These are phyloP conservation scores for Hygrocybe punicea DNA, from an alignment of 768 basidiomycete genomes.

Conservation along the genomic window DNA sequence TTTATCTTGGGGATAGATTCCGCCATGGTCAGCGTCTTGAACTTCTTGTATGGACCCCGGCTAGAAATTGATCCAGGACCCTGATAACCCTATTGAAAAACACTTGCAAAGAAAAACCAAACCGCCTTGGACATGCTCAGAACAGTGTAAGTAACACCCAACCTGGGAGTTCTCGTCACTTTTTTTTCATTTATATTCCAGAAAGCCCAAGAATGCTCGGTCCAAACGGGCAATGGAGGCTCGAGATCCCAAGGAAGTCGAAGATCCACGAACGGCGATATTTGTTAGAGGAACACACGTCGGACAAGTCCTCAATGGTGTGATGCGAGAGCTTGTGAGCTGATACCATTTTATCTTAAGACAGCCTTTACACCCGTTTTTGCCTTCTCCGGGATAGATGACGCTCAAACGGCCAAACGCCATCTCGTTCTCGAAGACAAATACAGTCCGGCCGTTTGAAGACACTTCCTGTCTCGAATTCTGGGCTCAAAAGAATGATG, in stretches of 20 bases:
- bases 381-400: constrained; percentile 54
- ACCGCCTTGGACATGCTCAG: no score
- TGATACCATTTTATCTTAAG: neutral
- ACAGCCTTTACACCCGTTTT: neutral
- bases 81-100: no score
- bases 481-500: constrained; percentile 93
- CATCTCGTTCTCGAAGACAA: constrained; percentile 93
- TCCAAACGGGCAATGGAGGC: constrained; percentile 87
- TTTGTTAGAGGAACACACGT: constrained; percentile 89
- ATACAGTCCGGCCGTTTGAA: constrained; percentile 87
- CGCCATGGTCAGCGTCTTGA: constrained; percentile 27
- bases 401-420: constrained; percentile 88
- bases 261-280: constrained; percentile 81
- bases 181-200: no score
- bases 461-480: constrained; percentile 70
- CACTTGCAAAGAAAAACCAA: no score
- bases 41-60: no score
- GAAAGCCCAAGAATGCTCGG: constrained; percentile 93
- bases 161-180: no score
- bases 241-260: constrained; percentile 84
- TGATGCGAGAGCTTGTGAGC: constrained; percentile 86
- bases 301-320: constrained; percentile 72
- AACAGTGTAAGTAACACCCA: no score
- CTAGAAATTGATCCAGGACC: no score
- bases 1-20: constrained; percentile 42